These are phyloP conservation scores for Crithidia bombi DNA, from an alignment of 208 protist species.

Conservation along the genomic window DNA sequence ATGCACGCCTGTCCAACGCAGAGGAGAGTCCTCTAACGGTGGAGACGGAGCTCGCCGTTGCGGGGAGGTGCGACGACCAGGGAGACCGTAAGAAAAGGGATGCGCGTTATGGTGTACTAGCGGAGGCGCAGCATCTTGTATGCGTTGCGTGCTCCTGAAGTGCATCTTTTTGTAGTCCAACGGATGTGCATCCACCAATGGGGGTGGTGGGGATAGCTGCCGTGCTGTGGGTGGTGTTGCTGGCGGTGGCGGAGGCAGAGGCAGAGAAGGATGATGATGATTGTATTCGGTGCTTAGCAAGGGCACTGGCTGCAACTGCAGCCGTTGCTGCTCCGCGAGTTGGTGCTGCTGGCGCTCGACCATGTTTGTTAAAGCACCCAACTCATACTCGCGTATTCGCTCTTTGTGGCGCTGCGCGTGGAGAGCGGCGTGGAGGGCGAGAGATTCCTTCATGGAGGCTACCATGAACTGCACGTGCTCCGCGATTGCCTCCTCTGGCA, in stretches of 20 bases:
- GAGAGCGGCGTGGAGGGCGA: constrained; percentile 61
- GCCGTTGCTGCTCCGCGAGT: constrained; percentile 6
- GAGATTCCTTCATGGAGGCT: constrained; percentile 69
- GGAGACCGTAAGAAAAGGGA: no score
- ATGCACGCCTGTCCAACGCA: neutral
- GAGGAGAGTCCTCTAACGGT: neutral
- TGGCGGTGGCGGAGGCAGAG: neutral
- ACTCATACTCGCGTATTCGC: constrained; percentile 60
- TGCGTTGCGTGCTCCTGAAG: neutral
- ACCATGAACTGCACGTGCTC: constrained; percentile 82
- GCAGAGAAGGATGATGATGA: neutral
- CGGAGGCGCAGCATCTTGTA: neutral
- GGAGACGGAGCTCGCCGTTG: constrained; percentile 1
- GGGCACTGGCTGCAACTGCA: neutral
- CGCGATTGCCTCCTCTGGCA: constrained; percentile 75
- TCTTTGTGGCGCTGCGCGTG: constrained; percentile 62
- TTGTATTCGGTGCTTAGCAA: neutral
- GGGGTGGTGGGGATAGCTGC: constrained; percentile 7
- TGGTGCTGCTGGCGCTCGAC: constrained; percentile 58
- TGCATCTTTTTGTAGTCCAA: neutral
- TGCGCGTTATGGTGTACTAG: neutral
- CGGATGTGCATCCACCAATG: neutral
- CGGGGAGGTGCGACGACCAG: neutral
- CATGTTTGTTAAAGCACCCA: constrained; percentile 55
- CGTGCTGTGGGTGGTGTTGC: neutral